Conservation (phyloP, 2,329 filamentous ascomycete genomes). For the Pseudopithomyces maydicus region DNA sequence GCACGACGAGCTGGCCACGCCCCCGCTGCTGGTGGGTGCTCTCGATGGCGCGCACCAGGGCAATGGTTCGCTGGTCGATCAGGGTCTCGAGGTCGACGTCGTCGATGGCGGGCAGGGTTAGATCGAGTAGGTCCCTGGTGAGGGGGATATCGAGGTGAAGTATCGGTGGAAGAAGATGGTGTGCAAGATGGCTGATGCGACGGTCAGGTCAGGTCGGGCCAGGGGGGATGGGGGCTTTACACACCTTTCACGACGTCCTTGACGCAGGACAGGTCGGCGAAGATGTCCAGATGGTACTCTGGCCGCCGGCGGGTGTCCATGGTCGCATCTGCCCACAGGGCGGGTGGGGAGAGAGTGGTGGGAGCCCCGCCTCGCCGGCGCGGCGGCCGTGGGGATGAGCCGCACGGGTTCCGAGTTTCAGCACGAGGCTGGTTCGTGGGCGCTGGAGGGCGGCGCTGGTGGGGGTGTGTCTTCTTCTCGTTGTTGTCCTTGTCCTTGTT, state of each 20-base stretch:
- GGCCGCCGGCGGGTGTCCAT: constrained; percentile 74
- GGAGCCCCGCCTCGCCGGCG: constrained; percentile 7
- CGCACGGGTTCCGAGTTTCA: constrained; percentile 6
- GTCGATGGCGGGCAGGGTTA: constrained; percentile 86
- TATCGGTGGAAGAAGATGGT: constrained; percentile 99
- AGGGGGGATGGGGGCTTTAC: constrained; percentile 22
- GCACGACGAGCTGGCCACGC: constrained; percentile 79
- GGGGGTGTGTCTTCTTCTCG: not conserved
- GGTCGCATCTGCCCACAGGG: constrained; percentile 28
- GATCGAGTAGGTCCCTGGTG: constrained; percentile 86
- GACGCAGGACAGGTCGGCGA: constrained; percentile 86
- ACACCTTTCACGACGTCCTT: constrained; percentile 91
- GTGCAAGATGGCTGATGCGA: constrained; percentile 76
- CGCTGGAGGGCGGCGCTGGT: not conserved
- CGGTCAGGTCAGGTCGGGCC: constrained; percentile 4
- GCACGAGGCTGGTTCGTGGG: not conserved
- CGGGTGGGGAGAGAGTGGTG: constrained; percentile 7
- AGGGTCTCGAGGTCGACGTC: constrained; percentile 91
- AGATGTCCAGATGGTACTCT: constrained; percentile 92
- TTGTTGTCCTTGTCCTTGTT: no score
- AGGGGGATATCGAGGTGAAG: constrained; percentile 82
- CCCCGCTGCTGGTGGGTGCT: constrained; percentile 62
- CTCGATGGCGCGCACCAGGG: constrained; percentile 78
- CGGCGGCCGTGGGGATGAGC: not conserved
- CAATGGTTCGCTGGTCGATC: constrained; percentile 83